Evolutionary conservation across 2,329 filamentous ascomycete species (phyloP), one percentile per base, ranked within the genome.

Genomic region (Chaetomium sp.): DNA sequence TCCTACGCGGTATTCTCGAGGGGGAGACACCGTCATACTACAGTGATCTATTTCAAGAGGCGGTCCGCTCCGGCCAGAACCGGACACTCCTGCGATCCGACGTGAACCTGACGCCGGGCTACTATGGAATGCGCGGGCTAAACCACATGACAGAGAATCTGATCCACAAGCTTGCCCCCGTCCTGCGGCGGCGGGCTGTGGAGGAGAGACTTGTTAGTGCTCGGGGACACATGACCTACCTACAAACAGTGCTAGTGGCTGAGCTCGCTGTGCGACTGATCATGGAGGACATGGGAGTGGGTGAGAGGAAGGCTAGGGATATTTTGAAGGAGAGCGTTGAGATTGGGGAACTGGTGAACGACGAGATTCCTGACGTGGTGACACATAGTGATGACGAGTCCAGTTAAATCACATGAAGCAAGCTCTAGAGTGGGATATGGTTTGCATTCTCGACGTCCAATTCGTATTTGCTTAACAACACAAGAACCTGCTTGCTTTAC

Each of bases 81-180:
- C 77, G 81, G 52, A 86, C 79, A 33, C 72, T 88, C 54, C 74
- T 81, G 51, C 79, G 81, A 57, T 82, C 77, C 50, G 72, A 81
- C 34, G 75, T 79, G 49, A 78, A 75, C 54, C 76, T 86, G 35
- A 84, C 80, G 3, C 87, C 88, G 8, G 91, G 91, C 0, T 96
- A 95, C 70, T 96, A 95, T 70, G 91, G 91, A 1, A 80, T 85
- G 2, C 80, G 85, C 19, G 91, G 91, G 1, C 77, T 87, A 51
- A 81, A 81, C 49, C 72, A 80, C 51, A 89, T 96, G 79, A 87
- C 83, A 45, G 85, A 89, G 64, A 80, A 79, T 53, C 79, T 91
- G 40, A 82, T 88, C 56, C 66, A 72, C 3, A 75, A 76, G 47
- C 85, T 89, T 67, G 81, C 79, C 11, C 68, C 75, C 7, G 69